Conservation (phyloP, 139 green algal species). For the Chlamydomonas asymmetrica region DNA sequence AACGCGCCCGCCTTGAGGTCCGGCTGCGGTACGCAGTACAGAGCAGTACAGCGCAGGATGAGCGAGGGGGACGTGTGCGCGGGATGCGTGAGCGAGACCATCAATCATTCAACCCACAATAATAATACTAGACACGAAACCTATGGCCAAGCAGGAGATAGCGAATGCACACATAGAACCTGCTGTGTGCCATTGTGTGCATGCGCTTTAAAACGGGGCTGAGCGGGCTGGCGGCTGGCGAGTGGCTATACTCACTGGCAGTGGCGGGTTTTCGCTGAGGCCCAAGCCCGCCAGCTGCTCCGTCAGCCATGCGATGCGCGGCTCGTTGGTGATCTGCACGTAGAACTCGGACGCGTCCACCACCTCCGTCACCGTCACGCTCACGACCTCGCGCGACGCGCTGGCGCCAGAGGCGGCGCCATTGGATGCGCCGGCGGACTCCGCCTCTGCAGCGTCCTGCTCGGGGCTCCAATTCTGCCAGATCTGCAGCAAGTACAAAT, state of each 20-base stretch:
- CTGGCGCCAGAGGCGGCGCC: conserved; percentile 13
- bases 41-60: too few relatives aligned
- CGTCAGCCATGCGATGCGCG: conserved; percentile 65
- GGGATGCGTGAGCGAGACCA: too few relatives aligned
- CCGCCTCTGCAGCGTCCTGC: conserved; percentile 35
- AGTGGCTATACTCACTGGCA: conserved; percentile 31
- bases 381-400: conserved; percentile 25
- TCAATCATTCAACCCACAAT: too few relatives aligned
- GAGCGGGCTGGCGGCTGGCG: too few relatives aligned
- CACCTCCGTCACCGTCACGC: conserved; percentile 87
- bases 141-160: too few relatives aligned
- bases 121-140: too few relatives aligned
- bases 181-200: too few relatives aligned
- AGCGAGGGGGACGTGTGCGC: too few relatives aligned
- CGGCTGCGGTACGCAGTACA: conserved; percentile 33
- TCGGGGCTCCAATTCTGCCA: conserved; percentile 68
- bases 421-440: conserved; percentile 8
- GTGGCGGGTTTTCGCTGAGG: conserved; percentile 33
- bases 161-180: too few relatives aligned
- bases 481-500: too few relatives aligned
- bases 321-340: conserved; percentile 67
- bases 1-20: conserved; percentile 60
- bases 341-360: conserved; percentile 75
- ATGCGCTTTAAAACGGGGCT: too few relatives aligned
- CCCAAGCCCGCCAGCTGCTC: conserved; percentile 62